These are phyloP conservation scores for Vanilla planifolia DNA, from an alignment of 106 monocot genomes.

Conservation along the genomic window DNA sequence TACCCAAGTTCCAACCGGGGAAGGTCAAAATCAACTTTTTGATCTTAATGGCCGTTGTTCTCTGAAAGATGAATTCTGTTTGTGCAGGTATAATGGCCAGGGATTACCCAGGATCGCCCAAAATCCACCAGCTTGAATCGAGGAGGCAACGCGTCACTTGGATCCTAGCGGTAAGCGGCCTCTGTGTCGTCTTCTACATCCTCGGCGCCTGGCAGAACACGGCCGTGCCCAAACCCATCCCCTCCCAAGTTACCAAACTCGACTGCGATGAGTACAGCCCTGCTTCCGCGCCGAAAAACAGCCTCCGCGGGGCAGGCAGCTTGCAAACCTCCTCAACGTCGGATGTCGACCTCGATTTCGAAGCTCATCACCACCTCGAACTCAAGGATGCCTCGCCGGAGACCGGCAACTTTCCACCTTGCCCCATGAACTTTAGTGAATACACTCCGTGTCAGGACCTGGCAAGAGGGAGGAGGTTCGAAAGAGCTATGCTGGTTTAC, in stretches of 20 bases:
- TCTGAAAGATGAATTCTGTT: too few species aligned
- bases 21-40: too few species aligned
- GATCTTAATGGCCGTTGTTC: too few species aligned
- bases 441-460: constrained; percentile 53
- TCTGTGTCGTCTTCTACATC: constrained; percentile 39
- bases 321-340: neutral
- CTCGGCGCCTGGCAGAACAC: constrained; percentile 39
- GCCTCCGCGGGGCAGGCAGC: neutral
- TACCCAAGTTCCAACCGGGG: too few species aligned
- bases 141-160: constrained; percentile 26
- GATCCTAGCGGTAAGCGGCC: constrained; percentile 22
- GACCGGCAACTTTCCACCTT: constrained; percentile 19
- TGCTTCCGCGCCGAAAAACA: neutral
- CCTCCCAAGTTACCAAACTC: constrained; percentile 3
- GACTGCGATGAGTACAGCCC: constrained; percentile 7
- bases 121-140: constrained; percentile 34
- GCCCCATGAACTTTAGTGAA: constrained; percentile 39
- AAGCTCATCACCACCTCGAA: constrained; percentile 34
- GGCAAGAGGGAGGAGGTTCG: constrained; percentile 30
- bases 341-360: constrained; percentile 24
- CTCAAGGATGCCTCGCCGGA: constrained; percentile 9
- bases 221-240: constrained; percentile 5
- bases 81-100: constrained; percentile 37
- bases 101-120: constrained; percentile 33
- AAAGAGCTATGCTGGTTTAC: constrained; percentile 34